Percentiles rank a stretch among this genome's conserved stretches.
phyloP scores from a whole-genome alignment of 169 alveolate species.

The Fabrea salina region DNA sequence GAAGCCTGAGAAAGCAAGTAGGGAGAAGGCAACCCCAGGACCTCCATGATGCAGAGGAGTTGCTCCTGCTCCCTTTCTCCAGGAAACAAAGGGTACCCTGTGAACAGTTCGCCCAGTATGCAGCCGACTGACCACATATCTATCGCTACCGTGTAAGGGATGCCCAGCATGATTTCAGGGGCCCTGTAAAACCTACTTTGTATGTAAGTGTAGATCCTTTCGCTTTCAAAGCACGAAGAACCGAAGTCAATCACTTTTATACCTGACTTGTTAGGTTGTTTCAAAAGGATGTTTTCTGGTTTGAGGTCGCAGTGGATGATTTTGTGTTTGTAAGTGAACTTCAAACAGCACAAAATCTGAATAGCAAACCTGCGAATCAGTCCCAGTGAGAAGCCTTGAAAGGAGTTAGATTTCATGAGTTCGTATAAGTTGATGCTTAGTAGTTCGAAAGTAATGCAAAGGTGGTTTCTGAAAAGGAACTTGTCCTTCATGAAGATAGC shows the following conservation, averaged over 20 bases:
- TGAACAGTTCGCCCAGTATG: slow-evolving; percentile 57
- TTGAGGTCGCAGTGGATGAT: slow-evolving; percentile 82
- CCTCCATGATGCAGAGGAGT: slow-evolving; percentile 70
- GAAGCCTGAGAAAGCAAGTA: slow-evolving; percentile 45
- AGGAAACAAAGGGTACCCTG: slow-evolving; percentile 72
- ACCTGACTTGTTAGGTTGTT: slow-evolving; percentile 49
- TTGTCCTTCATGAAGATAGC: slow-evolving; percentile 64
- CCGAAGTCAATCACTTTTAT: slow-evolving; percentile 72
- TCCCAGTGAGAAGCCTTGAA: slow-evolving; percentile 52
- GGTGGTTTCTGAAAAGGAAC: slow-evolving; percentile 75
- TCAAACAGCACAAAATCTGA: slow-evolving; percentile 58
- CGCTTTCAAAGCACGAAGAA: slow-evolving; percentile 59
- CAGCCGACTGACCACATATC: slow-evolving; percentile 80
- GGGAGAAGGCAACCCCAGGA: slow-evolving; percentile 73
- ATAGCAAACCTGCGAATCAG: slow-evolving; percentile 58
- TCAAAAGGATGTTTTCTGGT: slow-evolving; percentile 80
- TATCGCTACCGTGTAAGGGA: slow-evolving; percentile 51
- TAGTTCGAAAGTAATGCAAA: slow-evolving; percentile 73
- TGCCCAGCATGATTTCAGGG: slow-evolving; percentile 67
- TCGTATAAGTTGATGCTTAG: slow-evolving; percentile 68
- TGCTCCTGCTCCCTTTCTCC: slow-evolving; percentile 74
- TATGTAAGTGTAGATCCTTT: slow-evolving; percentile 61
- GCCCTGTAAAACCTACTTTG: slow-evolving; percentile 75
- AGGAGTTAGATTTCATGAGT: slow-evolving; percentile 50
- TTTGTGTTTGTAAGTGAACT: slow-evolving; percentile 50